Evolutionary conservation across 768 basidiomycete genomes (phyloP), one percentile per base, ranked within the genome.

Genomic region (Coprinellus aureogranulatus): DNA sequence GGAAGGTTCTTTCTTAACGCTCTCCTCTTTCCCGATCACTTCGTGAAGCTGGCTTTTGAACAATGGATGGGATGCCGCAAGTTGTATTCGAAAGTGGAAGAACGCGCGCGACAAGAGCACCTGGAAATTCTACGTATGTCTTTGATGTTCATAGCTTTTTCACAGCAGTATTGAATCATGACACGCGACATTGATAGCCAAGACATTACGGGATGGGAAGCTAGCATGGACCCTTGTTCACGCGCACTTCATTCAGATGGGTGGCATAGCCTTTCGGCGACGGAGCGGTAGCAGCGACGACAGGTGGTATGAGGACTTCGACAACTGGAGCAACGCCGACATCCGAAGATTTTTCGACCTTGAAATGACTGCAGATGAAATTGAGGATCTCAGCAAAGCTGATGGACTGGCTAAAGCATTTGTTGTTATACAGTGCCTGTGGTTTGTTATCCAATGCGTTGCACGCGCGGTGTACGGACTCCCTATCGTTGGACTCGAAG

Each of bases 371-470:
- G 37, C 45, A 23, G 41, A 49, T 2, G 27, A 58, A 11, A 40
- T 59, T 20, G 11, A n/a, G 18, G 61, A 62, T 28, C 31, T 47
- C 25, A 58, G 53, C 45, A 60, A 63, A 48, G 59, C 45, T n/a
- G 59, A 63, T 45, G 22, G 22, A 16, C 55, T 63, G 2, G 53
- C 55, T 30, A 63, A 60, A 34, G 47, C 26, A 6, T 26, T 60
- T 27, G 59, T 52, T 22, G 34, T 58, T 20, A 23, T 57, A 8
- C 55, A 60, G 23, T 59, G 51, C 9, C 14, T n/a, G 22, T 62
- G 55, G 55, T 60, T 57, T 40, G 46, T 54, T 6, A 14, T 34
- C 34, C 34, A 34, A 14, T 34, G 34, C 14, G 14, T 34, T 14
- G 34, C 8, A 22, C 58, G 54, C n/a, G 5, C 58, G 20, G 23